phyloP scores from a whole-genome alignment of 106 monocot species.

The Phalaenopsis equestris region DNA sequence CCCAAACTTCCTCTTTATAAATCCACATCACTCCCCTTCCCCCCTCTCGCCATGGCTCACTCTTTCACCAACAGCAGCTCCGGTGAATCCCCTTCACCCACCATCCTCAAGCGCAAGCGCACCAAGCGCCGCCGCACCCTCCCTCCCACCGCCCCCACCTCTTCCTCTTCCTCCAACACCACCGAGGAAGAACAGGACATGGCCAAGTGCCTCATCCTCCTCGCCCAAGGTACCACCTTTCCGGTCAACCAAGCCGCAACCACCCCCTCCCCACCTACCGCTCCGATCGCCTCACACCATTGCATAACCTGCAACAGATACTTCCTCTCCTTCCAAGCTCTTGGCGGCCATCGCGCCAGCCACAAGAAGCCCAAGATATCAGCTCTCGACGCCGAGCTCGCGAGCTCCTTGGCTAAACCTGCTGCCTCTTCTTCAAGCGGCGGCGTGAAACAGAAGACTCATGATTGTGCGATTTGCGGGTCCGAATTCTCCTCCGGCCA shows the following conservation, averaged over 20 bases:
- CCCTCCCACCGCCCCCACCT: neutral
- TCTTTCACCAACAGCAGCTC: constrained; percentile 11
- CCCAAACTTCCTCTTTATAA: neutral
- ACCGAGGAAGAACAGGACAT: constrained; percentile 30
- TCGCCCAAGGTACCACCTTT: constrained; percentile 34
- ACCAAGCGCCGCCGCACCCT: constrained; percentile 12
- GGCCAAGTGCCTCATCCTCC: constrained; percentile 64
- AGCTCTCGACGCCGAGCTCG: neutral
- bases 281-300: neutral
- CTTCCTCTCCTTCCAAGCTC: constrained; percentile 53
- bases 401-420: neutral
- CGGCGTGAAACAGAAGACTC: neutral
- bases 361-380: constrained; percentile 35
- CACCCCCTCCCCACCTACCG: neutral
- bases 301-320: constrained; percentile 1
- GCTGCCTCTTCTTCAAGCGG: neutral
- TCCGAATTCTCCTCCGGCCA: constrained; percentile 85
- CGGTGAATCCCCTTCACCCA: neutral
- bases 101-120: constrained; percentile 29
- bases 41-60: neutral
- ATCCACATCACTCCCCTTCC: neutral
- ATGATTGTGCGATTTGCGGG: constrained; percentile 72
- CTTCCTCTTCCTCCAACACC: constrained; percentile 29
- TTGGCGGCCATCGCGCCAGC: constrained; percentile 59
- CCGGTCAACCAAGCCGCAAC: neutral